A percentile compares a stretch with the other conserved stretches of the same genome.
These are phyloP conservation scores for Chytriomyces sp. DNA, from an alignment of 192 early-diverging fungal species.

Conservation along the genomic window DNA sequence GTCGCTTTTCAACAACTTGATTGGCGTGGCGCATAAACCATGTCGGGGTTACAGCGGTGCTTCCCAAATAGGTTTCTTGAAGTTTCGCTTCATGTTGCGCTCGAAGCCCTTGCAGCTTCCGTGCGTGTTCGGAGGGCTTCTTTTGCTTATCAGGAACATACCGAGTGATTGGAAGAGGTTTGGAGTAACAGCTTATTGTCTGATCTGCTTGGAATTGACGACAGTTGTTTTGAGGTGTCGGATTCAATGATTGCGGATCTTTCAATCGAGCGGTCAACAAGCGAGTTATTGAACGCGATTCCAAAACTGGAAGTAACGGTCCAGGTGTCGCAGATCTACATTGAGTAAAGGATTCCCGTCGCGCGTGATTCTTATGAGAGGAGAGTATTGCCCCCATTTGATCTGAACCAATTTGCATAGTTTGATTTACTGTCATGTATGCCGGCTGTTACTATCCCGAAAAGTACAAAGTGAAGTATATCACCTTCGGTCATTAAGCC, in stretches of 20 bases:
- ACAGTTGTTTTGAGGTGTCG: not conserved
- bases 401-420: not conserved
- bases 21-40: slow-evolving; percentile 13
- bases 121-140: slow-evolving; percentile 2
- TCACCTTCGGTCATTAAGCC: slow-evolving; percentile 20
- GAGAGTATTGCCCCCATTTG: not conserved
- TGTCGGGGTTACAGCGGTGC: slow-evolving; percentile 1
- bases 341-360: not conserved
- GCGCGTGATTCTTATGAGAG: not conserved
- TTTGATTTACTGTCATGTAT: not conserved
- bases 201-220: slow-evolving; percentile 14
- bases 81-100: slow-evolving; percentile 14
- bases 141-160: slow-evolving; percentile 16
- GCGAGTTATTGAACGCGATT: slow-evolving; percentile 16
- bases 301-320: slow-evolving; percentile 5
- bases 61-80: slow-evolving; percentile 13
- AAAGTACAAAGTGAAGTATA: not conserved
- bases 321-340: not conserved
- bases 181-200: not conserved
- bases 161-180: slow-evolving; percentile 23
- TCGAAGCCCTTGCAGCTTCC: slow-evolving; percentile 5
- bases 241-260: not conserved
- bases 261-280: not conserved
- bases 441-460: not conserved
- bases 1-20: not conserved